A percentile compares a stretch with the other conserved stretches of the same genome.
Evolutionary conservation across 805 yeast species (phyloP).

Genomic region (Yamadazyma insecticola): DNA sequence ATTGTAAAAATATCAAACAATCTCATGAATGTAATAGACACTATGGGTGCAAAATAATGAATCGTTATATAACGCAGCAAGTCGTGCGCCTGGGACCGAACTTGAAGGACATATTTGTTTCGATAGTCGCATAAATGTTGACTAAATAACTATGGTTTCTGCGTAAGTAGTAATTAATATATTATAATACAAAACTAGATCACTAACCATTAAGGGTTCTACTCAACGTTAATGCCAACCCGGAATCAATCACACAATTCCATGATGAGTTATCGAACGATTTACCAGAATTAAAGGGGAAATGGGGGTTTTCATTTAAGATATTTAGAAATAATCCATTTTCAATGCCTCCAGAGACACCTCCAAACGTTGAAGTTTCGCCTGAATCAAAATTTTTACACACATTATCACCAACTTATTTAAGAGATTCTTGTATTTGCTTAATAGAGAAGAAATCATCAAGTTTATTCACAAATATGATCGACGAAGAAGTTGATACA

Average conservation of each 20-base stretch:
- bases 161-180: constrained; percentile 25
- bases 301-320: constrained; percentile 67
- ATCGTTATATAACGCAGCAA: too few relatives aligned
- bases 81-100: too few relatives aligned
- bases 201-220: constrained; percentile 21
- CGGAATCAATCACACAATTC: constrained; percentile 60
- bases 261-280: constrained; percentile 70
- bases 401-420: constrained; percentile 48
- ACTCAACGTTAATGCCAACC: constrained; percentile 38
- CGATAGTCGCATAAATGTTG: too few relatives aligned
- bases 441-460: constrained; percentile 40
- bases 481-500: constrained; percentile 27
- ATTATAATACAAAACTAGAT: neutral
- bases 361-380: constrained; percentile 21
- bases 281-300: constrained; percentile 54
- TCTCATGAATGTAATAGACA: too few relatives aligned
- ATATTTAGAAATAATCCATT: constrained; percentile 62
- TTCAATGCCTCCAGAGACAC: constrained; percentile 39
- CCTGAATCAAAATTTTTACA: constrained; percentile 44
- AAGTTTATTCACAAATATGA: constrained; percentile 31
- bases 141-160: constrained; percentile 34
- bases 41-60: too few relatives aligned
- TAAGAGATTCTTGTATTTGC: constrained; percentile 43
- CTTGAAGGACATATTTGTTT: too few relatives aligned
- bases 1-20: too few relatives aligned